Base-by-base conservation (phyloP, 2,329 filamentous ascomycete genomes). In the Lasiodiplodia sp. region DNA sequence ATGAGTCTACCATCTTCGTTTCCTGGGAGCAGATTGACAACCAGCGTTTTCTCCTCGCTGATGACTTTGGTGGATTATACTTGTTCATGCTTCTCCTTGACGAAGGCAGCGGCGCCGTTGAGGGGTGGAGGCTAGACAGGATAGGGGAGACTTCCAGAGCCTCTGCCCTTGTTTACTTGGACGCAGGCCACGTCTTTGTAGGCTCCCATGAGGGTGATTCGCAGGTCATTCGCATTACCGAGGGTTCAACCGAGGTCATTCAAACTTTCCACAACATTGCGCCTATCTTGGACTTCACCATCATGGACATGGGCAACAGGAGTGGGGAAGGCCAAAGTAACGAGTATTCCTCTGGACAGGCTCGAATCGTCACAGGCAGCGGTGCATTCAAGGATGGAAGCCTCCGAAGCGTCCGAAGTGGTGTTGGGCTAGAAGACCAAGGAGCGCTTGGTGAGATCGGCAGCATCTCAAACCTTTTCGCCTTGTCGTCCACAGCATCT, bases 281-380 rank as follows among this genome's bases (percentile, higher is more conserved):
- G 0, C 96, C 96, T 0, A 92, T 99, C 52, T 82, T 98, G 49
- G 96, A 99, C 77, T 97, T 99, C 73, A 91, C 92, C 0, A 89
- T 99, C 18, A 97, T 98, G 93, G 96, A 98, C 75, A 92, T 98
- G 86, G 95, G 94, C 0, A 94, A 93, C 73, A 87, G 93, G 68
- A 90, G 92, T 69, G 91, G 91, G 25, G 91, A 96, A 71, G 88
- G 86, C 10, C 90, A 93, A 21, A 91, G 91, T 3, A 96, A 96
- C 74, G 92, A 96, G 71, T 99, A 97, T 75, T 97, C 94, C 0
- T 97, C 95, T 0, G 96, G 96, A 0, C 95, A 99, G 80, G 94
- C 96, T 56, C 88, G 94, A 49, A 92, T 99, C 70, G 93, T 99
- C 12, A 94, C 95, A 2, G 95, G 94, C 0, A 97, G 94, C 67